A percentile compares a stretch with the other conserved stretches of the same genome.
phyloP scores from a whole-genome alignment of 2,329 filamentous ascomycete genomes.

The Alternaria brassicicola region DNA sequence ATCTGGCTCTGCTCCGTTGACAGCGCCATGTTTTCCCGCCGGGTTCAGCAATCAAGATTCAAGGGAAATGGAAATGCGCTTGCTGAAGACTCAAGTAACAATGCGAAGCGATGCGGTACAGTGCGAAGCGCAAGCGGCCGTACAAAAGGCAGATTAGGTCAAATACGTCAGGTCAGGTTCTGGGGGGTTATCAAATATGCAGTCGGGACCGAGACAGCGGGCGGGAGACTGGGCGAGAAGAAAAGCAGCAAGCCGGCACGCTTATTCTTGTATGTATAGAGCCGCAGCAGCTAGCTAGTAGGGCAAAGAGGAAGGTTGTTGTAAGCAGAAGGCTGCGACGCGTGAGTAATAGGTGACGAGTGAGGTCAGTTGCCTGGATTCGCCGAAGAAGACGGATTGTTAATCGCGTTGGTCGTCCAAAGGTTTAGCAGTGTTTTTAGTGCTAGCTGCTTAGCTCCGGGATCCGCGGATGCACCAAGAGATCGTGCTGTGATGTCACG shows the following conservation, averaged over 20 bases:
- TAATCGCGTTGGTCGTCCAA: background rate
- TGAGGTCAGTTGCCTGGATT: background rate
- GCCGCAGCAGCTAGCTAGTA: background rate
- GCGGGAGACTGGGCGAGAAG: background rate
- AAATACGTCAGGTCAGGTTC: background rate
- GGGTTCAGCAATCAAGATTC: background rate
- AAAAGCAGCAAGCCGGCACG: background rate
- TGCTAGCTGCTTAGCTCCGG: constrained; percentile 13
- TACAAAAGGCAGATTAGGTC: constrained; percentile 2
- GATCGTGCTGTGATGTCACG: constrained; percentile 7
- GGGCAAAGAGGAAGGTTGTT: background rate
- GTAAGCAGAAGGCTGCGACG: background rate
- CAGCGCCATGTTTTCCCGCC: constrained; percentile 1
- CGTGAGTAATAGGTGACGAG: background rate
- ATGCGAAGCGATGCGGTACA: background rate
- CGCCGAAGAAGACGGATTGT: constrained; percentile 1
- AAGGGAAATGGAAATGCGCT: background rate
- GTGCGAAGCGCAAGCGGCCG: background rate
- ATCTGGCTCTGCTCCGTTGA: constrained; percentile 13
- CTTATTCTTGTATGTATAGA: background rate
- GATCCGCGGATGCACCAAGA: constrained; percentile 9
- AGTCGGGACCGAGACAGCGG: background rate
- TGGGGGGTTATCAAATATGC: background rate
- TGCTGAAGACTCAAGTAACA: background rate
- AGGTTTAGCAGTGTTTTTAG: background rate